Percentiles rank a stretch among this genome's conserved stretches.
Evolutionary conservation across 1,284 basidiomycete genomes (phyloP).

Genomic region (Irpex sp.): DNA sequence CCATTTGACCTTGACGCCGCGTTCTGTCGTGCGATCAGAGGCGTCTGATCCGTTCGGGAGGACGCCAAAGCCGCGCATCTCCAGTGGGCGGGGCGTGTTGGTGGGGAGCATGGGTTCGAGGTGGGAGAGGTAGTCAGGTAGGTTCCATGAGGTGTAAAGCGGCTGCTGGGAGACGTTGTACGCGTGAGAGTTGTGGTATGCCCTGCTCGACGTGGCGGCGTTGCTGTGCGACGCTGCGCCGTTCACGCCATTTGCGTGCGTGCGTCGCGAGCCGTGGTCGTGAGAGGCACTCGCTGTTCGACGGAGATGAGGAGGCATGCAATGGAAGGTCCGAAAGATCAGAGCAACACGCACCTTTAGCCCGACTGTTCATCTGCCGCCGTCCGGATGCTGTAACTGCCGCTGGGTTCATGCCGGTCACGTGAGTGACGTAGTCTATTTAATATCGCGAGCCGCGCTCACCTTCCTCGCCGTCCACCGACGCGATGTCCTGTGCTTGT

Average conservation of each 20-base stretch:
- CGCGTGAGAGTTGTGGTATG: conserved; percentile 72
- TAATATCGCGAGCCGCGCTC: conserved; percentile 20
- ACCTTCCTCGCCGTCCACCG: conserved; percentile 67
- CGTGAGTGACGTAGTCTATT: conserved; percentile 34
- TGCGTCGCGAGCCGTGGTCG: conserved; percentile 45
- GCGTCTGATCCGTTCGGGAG: conserved; percentile 35
- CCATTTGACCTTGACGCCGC: conserved; percentile 92
- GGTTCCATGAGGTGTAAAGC: conserved; percentile 78
- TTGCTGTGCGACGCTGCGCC: conserved; percentile 10
- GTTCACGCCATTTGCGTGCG: conserved; percentile 31
- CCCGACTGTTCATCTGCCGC: conserved; percentile 43
- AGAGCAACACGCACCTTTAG: conserved; percentile 38
- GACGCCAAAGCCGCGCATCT: conserved; percentile 52
- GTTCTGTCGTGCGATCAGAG: conserved; percentile 63
- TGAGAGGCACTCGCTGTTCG: conserved; percentile 26
- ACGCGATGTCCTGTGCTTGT: conserved; percentile 28
- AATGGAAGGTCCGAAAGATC: conserved; percentile 42
- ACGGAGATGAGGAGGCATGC: conserved; percentile 28
- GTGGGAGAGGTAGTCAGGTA: conserved; percentile 93
- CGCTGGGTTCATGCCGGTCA: conserved; percentile 31
- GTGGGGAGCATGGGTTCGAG: conserved; percentile 83
- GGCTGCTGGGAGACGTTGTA: conserved; percentile 74
- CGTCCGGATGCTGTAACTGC: conserved; percentile 22
- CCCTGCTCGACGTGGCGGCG: conserved; percentile 33
- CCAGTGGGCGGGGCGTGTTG: conserved; percentile 69